Evolutionary conservation across 441 rosid genomes (phyloP), one percentile per base, ranked within the genome.

Genomic region (Jatropha multifida): DNA sequence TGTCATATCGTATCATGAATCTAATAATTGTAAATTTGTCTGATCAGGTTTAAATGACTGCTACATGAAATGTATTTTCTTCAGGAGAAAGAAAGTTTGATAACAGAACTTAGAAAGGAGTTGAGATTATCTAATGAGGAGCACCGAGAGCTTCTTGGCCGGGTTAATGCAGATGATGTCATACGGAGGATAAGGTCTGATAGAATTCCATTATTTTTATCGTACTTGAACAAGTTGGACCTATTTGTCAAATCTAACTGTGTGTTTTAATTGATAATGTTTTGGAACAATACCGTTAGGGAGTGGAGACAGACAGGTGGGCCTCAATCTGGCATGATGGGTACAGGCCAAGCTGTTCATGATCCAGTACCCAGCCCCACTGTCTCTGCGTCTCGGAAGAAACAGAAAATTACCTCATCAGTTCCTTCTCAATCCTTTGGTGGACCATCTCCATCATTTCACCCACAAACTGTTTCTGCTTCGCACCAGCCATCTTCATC

Each of bases 1-100:
- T 71, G 49, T 38, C 42, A 66, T 81, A 52, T 56, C 54, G 10
- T 41, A 72, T 52, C 42, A 68, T 67, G 64, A 60, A 41, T 26
- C 13, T 70, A 38, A 60, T 81, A 68, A 73, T 74, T 62, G 54
- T 76, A 58, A 68, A 71, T 72, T 82, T 68, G 26, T 64, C 52
- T 81, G 26, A 65, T 81, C 76, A 67, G 66, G 60, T 79, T 27
- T 78, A 49, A 51, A 69, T 55, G 64, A 69, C 66, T 60, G 75
- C 15, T 65, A 70, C 60, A 48, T 71, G 78, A 65, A 65, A 58
- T 75, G 51, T 83, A 72, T 76, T 75, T 73, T 74, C 85, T 76
- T 71, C 86, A 96, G 99, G 99, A 96, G 81, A 92, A 94, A 83
- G 99, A 96, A 82, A 81, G 98, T 79, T 83, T 96, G 83, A 96